Base-by-base conservation (phyloP, 2,329 filamentous ascomycete species). In the Phyllosticta citriasiana region DNA sequence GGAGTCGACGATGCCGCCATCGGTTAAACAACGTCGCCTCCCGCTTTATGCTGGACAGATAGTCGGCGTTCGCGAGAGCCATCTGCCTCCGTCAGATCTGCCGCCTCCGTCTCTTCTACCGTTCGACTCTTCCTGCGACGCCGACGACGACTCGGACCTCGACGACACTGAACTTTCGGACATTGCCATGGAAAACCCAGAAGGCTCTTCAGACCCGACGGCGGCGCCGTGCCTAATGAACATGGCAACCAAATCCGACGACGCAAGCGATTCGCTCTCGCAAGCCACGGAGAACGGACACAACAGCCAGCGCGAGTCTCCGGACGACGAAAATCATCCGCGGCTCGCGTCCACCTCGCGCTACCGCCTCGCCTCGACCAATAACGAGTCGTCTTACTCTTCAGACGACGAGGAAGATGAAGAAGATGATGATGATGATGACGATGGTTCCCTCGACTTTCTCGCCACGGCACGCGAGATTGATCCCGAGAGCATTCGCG, bases 61-160 rank as follows among this genome's bases (percentile, higher is more conserved):
- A 78, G 52, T 87, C 76, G 65, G 90, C 78, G 62, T 88, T 76
- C 64, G 93, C 82, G 62, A 87, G 79, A 57, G 93, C 76, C 57
- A 93, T 79, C 55, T 80, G 6, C 74, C 75, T 0, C 76, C 71
- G 12, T 79, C 78, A 0, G 60, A 66, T 7, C 71, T 80, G 1
- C 78, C 78, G 2, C 75, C 76, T 1, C 73, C 78, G 0, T 75
- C 76, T 0, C 78, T 75, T 62, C 71, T 77, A 27, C 71, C 73
- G 0, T 70, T 74, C 55, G 72, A 74, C 52, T 74, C 69, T 7
- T 73, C 70, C 1, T 69, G 68, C 14, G 71, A 73, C 10, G 64
- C 69, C 1, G 72, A 73, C 9, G 74, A 71, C 1, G 69, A 71
- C 19, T 75, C 72, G 2, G 73, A 76, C 27, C 68, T 67, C 2